Evolutionary conservation across 164 flowering plant genomes (phyloP).

Genomic region (Euptelea pleiosperma): DNA sequence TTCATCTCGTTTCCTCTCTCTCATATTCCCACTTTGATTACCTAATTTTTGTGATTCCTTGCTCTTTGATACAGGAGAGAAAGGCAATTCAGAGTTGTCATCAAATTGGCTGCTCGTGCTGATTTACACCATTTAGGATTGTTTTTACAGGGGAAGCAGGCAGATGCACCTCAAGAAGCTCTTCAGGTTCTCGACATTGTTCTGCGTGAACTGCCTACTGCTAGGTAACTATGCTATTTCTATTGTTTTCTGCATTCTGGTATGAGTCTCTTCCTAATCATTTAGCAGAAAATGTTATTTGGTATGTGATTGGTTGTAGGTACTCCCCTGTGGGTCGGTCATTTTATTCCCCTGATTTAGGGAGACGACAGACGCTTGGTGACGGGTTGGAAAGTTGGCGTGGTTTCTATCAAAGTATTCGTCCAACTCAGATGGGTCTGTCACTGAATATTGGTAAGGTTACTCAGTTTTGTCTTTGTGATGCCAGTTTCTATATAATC

Average conservation of each 20-base stretch:
- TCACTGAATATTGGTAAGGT: constrained; percentile 58
- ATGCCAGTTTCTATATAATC: too few species aligned
- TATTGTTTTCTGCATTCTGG: background rate
- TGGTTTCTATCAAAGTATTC: constrained; percentile 59
- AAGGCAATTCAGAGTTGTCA: constrained; percentile 63
- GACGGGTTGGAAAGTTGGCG: constrained; percentile 65
- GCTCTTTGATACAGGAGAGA: constrained; percentile 45
- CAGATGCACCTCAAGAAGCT: constrained; percentile 91
- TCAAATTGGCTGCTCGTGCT: constrained; percentile 80
- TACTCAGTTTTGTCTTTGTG: background rate
- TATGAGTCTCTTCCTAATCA: background rate
- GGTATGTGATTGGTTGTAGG: constrained; percentile 3
- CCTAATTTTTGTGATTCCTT: background rate
- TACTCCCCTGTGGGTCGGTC: constrained; percentile 53
- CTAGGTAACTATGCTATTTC: constrained; percentile 34
- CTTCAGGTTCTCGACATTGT: constrained; percentile 93
- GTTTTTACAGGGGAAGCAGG: constrained; percentile 72
- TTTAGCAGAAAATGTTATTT: too few species aligned
- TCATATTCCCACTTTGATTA: background rate
- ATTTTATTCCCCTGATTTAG: constrained; percentile 34
- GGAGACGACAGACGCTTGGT: constrained; percentile 35
- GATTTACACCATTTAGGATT: constrained; percentile 72
- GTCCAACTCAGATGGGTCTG: constrained; percentile 74
- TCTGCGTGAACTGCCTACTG: constrained; percentile 77
- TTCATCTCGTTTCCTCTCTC: background rate